phyloP scores from a whole-genome alignment of 345 rosid species.

The Leavenworthia alabamica region DNA sequence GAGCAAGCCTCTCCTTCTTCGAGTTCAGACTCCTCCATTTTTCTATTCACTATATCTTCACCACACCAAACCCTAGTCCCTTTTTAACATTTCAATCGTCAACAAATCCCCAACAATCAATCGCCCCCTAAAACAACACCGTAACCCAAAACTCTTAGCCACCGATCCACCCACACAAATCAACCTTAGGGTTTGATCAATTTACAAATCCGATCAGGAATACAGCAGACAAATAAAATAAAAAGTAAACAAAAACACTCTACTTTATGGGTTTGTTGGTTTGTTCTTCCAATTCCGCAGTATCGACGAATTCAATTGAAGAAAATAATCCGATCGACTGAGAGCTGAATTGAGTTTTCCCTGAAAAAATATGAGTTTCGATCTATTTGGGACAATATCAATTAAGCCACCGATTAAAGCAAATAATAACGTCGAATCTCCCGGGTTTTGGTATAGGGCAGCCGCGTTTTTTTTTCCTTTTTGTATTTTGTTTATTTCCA shows the following conservation, averaged over 20 bases:
- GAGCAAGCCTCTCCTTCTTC: conserved; percentile 79
- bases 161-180: conserved; percentile 4
- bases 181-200: conserved; percentile 3
- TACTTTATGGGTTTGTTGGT: too few species aligned
- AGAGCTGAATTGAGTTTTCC: neutral
- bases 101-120: conserved; percentile 20
- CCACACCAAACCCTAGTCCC: conserved; percentile 38
- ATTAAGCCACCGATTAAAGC: neutral
- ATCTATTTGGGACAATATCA: conserved; percentile 23
- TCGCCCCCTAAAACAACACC: neutral
- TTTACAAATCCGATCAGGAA: conserved; percentile 11
- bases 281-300: neutral
- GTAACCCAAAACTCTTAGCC: neutral
- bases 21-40: conserved; percentile 62
- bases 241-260: too few species aligned
- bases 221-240: conserved; percentile 5
- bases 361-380: conserved; percentile 10
- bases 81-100: conserved; percentile 39
- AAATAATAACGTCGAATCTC: conserved; percentile 17
- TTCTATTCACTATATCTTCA: conserved; percentile 9
- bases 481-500: too few species aligned
- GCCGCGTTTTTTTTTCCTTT: conserved; percentile 25
- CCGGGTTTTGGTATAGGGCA: conserved; percentile 32
- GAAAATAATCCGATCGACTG: neutral
- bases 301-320: conserved; percentile 7